phyloP scores from a whole-genome alignment of 495 filamentous ascomycete species.

The Pseudomonodictys pantanalensis region DNA sequence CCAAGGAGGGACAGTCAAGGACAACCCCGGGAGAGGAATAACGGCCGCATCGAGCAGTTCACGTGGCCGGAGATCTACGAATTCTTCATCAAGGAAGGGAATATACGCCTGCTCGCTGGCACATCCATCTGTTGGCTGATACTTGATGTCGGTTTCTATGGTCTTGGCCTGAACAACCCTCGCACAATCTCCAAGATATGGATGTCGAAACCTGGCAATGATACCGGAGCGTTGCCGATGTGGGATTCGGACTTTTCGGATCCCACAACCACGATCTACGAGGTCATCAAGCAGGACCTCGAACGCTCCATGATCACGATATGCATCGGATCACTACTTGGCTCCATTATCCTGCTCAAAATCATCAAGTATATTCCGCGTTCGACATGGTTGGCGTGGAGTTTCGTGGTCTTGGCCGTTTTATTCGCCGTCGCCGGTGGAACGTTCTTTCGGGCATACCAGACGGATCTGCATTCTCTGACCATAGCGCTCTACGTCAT shows the following conservation, averaged over 20 bases:
- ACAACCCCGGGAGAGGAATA: too few relatives aligned
- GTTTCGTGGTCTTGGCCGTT: conserved; percentile 48
- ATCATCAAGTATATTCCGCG: conserved; percentile 50
- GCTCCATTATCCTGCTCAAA: conserved; percentile 47
- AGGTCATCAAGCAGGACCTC: neutral
- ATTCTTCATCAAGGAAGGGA: conserved; percentile 52
- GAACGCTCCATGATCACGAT: conserved; percentile 36
- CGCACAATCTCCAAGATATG: conserved; percentile 30
- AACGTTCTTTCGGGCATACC: conserved; percentile 47
- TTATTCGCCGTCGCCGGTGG: conserved; percentile 51
- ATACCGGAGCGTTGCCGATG: neutral
- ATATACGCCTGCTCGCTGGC: conserved; percentile 52
- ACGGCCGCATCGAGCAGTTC: conserved; percentile 45
- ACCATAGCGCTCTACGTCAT: conserved; percentile 58
- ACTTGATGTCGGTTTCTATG: conserved; percentile 58
- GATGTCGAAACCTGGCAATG: neutral
- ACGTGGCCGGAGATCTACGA: conserved; percentile 46
- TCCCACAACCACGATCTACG: conserved; percentile 18
- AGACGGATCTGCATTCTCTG: conserved; percentile 41
- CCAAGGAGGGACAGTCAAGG: conserved; percentile 38
- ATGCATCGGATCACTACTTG: conserved; percentile 48
- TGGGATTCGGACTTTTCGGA: conserved; percentile 32
- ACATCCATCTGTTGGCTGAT: conserved; percentile 53
- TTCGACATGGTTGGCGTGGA: conserved; percentile 49
- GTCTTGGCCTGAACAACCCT: conserved; percentile 50